phyloP scores from a whole-genome alignment of 768 basidiomycete species.

The Rhodosporidiobolus sp. region DNA sequence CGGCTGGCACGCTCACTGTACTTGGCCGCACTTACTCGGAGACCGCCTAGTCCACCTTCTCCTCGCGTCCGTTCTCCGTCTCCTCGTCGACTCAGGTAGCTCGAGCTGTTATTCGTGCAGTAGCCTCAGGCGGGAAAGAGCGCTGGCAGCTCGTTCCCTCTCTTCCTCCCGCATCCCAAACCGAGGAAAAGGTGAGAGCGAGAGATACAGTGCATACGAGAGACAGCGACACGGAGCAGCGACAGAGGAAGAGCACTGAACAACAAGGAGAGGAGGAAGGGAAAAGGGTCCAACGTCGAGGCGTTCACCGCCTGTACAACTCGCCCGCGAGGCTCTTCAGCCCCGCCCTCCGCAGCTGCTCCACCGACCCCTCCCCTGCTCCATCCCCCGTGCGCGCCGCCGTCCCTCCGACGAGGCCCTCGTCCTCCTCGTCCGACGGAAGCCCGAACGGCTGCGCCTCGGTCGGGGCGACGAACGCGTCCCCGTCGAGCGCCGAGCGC shows the following conservation, averaged over 20 bases:
- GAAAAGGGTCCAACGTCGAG: too few species aligned
- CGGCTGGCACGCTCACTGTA: neutral
- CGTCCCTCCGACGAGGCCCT: slow-evolving; percentile 2
- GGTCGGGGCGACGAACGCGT: slow-evolving; percentile 27
- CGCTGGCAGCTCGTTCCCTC: too few species aligned
- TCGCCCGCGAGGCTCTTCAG: slow-evolving; percentile 13
- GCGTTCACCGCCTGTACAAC: slow-evolving; percentile 14
- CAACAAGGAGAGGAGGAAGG: neutral
- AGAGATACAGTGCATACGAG: neutral
- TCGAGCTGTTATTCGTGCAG: too few species aligned
- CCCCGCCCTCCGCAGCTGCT: neutral
- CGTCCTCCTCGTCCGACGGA: slow-evolving; percentile 7
- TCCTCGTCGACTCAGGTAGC: too few species aligned
- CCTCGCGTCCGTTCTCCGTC: too few species aligned
- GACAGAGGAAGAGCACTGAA: neutral
- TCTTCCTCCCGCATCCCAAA: too few species aligned
- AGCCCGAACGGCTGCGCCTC: slow-evolving; percentile 27
- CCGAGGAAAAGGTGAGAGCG: neutral
- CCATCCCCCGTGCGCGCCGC: neutral
- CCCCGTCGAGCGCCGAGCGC: slow-evolving; percentile 28
- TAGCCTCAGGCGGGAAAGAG: too few species aligned
- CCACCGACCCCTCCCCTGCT: neutral
- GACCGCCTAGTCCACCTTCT: neutral
- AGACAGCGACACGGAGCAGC: neutral
- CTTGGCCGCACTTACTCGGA: slow-evolving; percentile 7